Percentiles rank a stretch among this genome's conserved stretches.
Conservation (phyloP, 2,329 filamentous ascomycete species). For the Sporothrix curviconia region DNA sequence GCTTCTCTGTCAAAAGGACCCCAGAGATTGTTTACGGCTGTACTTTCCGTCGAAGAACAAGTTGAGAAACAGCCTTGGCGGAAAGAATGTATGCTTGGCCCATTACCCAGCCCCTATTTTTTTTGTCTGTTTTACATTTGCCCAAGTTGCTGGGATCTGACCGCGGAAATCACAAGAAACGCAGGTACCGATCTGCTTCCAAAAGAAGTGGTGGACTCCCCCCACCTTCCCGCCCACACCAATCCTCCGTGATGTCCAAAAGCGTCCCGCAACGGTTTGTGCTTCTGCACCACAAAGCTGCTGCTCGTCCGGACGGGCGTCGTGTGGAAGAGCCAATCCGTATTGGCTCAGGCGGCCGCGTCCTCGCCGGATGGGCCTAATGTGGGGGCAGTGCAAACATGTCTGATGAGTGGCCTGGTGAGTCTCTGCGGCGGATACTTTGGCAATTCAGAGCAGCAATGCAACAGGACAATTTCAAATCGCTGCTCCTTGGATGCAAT, state of each 20-base stretch:
- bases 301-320: slow-evolving; percentile 37
- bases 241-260: slow-evolving; percentile 68
- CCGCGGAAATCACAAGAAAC: no score
- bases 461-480: no score
- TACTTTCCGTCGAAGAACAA: slow-evolving; percentile 76
- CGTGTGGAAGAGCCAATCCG: slow-evolving; percentile 24
- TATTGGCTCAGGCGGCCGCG: slow-evolving; percentile 1
- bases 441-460: no score
- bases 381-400: slow-evolving; percentile 84
- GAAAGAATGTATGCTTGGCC: slow-evolving; percentile 45
- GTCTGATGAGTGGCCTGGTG: slow-evolving; percentile 89
- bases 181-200: slow-evolving; percentile 79
- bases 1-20: neutral
- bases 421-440: no score
- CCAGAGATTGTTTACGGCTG: slow-evolving; percentile 52
- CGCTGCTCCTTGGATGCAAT: no score
- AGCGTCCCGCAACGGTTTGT: slow-evolving; percentile 62
- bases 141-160: no score
- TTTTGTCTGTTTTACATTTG: slow-evolving; percentile 26
- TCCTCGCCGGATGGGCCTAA: slow-evolving; percentile 79
- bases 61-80: slow-evolving; percentile 59
- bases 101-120: no score
- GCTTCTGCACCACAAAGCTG: slow-evolving; percentile 90
- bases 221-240: slow-evolving; percentile 63
- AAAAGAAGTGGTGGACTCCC: slow-evolving; percentile 63